Conservation (phyloP, 2,329 filamentous ascomycete species). For the Phymatotrichopsis omnivora region DNA sequence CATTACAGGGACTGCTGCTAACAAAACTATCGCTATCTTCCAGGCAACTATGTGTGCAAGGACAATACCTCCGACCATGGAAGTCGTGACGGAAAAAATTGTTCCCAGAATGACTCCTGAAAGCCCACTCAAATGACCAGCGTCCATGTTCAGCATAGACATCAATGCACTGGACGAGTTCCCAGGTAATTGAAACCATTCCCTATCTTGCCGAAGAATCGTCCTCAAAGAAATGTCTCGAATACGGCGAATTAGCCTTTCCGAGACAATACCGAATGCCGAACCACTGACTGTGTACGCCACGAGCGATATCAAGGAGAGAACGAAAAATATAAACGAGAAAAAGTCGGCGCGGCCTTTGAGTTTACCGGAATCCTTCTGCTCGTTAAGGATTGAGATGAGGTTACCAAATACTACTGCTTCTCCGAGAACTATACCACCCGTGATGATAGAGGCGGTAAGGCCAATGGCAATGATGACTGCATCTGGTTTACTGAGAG, state of each 20-base stretch:
- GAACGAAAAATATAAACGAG: conserved; percentile 44
- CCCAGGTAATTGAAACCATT: conserved; percentile 40
- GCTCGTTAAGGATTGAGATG: conserved; percentile 44
- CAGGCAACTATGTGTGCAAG: conserved; percentile 42
- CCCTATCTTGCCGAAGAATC: conserved; percentile 30
- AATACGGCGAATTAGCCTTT: conserved; percentile 39
- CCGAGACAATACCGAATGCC: conserved; percentile 42
- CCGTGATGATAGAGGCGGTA: conserved; percentile 40
- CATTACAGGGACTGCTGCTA: conserved; percentile 43
- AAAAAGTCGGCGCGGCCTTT: conserved; percentile 36
- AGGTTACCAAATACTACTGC: conserved; percentile 48
- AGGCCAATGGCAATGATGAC: conserved; percentile 38
- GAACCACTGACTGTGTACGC: conserved; percentile 39
- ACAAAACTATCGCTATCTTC: conserved; percentile 43
- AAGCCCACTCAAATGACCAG: conserved; percentile 41
- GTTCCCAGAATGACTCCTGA: conserved; percentile 44
- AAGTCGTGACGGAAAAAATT: conserved; percentile 41
- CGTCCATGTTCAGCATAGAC: conserved; percentile 41
- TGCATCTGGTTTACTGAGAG: conserved; percentile 36
- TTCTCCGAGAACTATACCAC: conserved; percentile 48
- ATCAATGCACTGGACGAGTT: conserved; percentile 40
- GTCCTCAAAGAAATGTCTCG: conserved; percentile 37
- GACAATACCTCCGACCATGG: conserved; percentile 41
- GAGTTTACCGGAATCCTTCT: conserved; percentile 31
- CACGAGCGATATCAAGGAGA: conserved; percentile 43